Evolutionary conservation across 352 stramenopile species (phyloP).

Genomic region (Pythium aquatile): DNA sequence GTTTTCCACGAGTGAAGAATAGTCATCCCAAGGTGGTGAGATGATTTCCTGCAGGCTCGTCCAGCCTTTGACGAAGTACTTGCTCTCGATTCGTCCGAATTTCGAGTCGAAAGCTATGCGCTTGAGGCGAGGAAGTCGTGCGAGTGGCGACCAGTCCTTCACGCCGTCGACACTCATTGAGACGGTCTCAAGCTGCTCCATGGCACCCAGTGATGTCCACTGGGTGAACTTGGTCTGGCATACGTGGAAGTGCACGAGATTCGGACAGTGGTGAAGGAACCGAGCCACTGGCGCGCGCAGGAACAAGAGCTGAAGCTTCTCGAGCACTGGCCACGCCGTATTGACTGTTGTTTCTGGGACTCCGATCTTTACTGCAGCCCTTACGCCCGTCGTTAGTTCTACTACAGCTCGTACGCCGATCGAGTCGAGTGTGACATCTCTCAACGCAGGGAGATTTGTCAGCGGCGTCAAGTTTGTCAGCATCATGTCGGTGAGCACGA

Average conservation of each 20-base stretch:
- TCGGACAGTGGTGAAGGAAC: constrained; percentile 9
- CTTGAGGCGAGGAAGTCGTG: constrained; percentile 2
- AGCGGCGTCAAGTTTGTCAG: constrained; percentile 16
- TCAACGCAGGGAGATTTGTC: background rate
- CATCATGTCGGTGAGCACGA: constrained; percentile 6
- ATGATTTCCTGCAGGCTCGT: constrained; percentile 16
- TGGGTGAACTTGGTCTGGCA: constrained; percentile 4
- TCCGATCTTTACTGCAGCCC: background rate
- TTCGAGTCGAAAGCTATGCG: constrained; percentile 12
- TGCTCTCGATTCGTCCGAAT: constrained; percentile 2
- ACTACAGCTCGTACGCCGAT: background rate
- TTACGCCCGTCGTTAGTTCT: background rate
- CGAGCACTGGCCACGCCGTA: constrained; percentile 5
- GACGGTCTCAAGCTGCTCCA: constrained; percentile 10
- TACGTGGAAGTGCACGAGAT: constrained; percentile 12
- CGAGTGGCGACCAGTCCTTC: constrained; percentile 19
- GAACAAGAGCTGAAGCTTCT: constrained; percentile 21
- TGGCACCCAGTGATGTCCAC: constrained; percentile 7
- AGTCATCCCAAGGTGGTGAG: constrained; percentile 25
- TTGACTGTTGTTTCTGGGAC: background rate
- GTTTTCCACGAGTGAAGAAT: constrained; percentile 1
- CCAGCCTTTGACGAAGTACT: constrained; percentile 13
- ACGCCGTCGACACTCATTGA: constrained; percentile 18
- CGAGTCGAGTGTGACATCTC: constrained; percentile 17
- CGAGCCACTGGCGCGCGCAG: background rate